These are phyloP conservation scores for Blastobotrys proliferans DNA, from an alignment of 1,139 yeast species.

Conservation along the genomic window DNA sequence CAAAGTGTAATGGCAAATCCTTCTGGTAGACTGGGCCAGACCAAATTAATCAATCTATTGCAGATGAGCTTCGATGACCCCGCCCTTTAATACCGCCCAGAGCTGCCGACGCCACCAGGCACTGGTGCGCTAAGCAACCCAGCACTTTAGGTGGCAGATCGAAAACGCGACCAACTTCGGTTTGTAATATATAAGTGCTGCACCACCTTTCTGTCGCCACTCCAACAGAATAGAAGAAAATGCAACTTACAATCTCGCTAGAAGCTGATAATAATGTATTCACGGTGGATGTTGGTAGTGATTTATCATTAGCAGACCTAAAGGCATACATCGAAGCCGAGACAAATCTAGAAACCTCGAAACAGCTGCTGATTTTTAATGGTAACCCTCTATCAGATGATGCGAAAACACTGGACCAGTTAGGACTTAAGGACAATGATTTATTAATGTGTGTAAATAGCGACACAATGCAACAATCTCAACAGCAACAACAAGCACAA, in stretches of 20 bases:
- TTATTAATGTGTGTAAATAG: constrained; percentile 42
- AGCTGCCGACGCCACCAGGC: too few relatives aligned
- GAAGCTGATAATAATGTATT: constrained; percentile 30
- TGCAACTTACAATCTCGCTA: constrained; percentile 40
- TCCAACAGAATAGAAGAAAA: constrained; percentile 21
- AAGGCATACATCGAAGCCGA: constrained; percentile 77
- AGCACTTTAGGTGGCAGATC: too few relatives aligned
- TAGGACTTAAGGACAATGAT: constrained; percentile 55
- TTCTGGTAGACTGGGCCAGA: too few relatives aligned
- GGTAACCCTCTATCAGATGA: constrained; percentile 41
- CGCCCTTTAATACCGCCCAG: too few relatives aligned
- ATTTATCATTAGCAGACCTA: constrained; percentile 63
- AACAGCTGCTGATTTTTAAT: constrained; percentile 49
- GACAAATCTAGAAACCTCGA: constrained; percentile 47
- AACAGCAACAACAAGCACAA: neutral
- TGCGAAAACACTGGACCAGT: constrained; percentile 41
- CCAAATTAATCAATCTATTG: too few relatives aligned
- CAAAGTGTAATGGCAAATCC: too few relatives aligned
- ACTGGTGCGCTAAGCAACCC: too few relatives aligned
- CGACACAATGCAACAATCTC: neutral
- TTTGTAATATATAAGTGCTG: too few relatives aligned
- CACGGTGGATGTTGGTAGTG: constrained; percentile 57
- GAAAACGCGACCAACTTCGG: too few relatives aligned
- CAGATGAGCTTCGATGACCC: too few relatives aligned
- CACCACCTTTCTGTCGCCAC: too few relatives aligned